These are phyloP conservation scores for Neospermospora avenae DNA, from an alignment of 2,329 filamentous ascomycete species.

Conservation along the genomic window DNA sequence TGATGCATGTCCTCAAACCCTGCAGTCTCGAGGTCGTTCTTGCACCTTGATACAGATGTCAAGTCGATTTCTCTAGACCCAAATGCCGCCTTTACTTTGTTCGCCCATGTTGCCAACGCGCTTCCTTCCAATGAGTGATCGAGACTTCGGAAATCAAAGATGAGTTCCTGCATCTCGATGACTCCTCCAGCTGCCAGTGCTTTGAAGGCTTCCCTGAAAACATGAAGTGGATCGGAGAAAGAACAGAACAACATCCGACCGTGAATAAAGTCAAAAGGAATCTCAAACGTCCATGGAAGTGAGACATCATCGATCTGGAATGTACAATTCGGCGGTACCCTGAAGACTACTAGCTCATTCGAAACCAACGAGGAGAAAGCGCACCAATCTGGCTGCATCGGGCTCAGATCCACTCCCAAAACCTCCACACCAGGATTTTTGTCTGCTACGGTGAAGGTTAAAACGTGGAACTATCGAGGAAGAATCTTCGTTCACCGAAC, in stretches of 20 bases:
- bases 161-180: constrained; percentile 7
- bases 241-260: constrained; percentile 10
- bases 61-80: constrained; percentile 3
- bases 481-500: not conserved
- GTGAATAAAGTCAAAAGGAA: constrained; percentile 10
- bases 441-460: constrained; percentile 5
- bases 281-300: constrained; percentile 2
- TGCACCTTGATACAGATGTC: constrained; percentile 6
- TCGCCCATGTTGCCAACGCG: constrained; percentile 2
- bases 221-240: constrained; percentile 5
- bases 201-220: constrained; percentile 7
- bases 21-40: constrained; percentile 1
- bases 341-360: constrained; percentile 2
- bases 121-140: constrained; percentile 3
- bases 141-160: constrained; percentile 5
- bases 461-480: not conserved
- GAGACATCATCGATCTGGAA: constrained; percentile 8
- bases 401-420: constrained; percentile 4
- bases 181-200: constrained; percentile 7
- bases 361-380: not conserved
- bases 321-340: constrained; percentile 4
- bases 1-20: constrained; percentile 5
- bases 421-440: not conserved
- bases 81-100: constrained; percentile 6
- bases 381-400: not conserved